phyloP scores from a whole-genome alignment of 2,329 filamentous ascomycete species.

The Colletotrichum musicola region DNA sequence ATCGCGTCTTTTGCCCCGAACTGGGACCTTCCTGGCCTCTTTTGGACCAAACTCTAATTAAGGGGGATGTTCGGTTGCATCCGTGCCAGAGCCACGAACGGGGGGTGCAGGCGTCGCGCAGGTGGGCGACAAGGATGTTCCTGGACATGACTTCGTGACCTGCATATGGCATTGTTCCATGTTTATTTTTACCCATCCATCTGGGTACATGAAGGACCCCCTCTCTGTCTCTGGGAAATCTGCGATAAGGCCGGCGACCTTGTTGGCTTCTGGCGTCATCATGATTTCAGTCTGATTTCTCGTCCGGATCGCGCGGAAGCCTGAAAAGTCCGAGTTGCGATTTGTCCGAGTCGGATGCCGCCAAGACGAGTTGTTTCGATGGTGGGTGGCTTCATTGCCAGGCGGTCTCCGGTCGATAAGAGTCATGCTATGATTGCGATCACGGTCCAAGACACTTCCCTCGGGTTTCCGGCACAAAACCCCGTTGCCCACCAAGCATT shows the following conservation, averaged over 20 bases:
- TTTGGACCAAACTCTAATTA: conserved; percentile 20
- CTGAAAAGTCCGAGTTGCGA: background rate
- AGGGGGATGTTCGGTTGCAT: conserved; percentile 21
- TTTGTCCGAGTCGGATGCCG: background rate
- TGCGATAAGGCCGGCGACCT: background rate
- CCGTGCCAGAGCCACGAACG: conserved; percentile 18
- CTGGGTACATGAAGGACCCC: background rate
- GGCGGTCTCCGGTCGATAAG: background rate
- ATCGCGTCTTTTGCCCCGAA: background rate
- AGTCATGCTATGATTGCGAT: conserved; percentile 11
- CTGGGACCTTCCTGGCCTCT: background rate
- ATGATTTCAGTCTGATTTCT: background rate
- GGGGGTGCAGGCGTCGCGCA: background rate
- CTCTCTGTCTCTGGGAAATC: background rate
- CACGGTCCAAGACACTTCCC: background rate
- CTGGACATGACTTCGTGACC: conserved; percentile 8
- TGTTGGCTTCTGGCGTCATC: background rate
- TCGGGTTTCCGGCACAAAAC: background rate
- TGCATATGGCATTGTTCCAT: conserved; percentile 15
- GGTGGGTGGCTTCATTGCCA: background rate
- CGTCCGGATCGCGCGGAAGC: background rate
- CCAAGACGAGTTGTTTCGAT: background rate
- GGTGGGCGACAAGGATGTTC: background rate
- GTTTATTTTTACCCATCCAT: conserved; percentile 12
- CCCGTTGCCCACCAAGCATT: background rate